Evolutionary conservation across 257 asterid genomes (phyloP).

Genomic region (Petunia axillaris): DNA sequence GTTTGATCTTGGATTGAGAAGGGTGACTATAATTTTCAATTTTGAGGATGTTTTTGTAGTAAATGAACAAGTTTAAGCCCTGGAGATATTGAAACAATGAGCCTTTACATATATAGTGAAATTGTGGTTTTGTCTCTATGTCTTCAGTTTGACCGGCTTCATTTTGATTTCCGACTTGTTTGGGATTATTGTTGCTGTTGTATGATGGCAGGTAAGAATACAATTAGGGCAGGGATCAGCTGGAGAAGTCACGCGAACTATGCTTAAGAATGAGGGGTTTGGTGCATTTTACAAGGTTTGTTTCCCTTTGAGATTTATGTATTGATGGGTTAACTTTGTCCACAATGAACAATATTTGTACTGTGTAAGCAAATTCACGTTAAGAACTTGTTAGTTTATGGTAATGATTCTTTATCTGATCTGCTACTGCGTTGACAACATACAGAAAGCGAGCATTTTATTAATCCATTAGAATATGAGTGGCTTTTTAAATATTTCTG

Average conservation of each 20-base stretch:
- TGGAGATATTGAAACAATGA: not conserved
- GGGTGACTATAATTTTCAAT: too few relatives aligned
- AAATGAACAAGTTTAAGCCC: not conserved
- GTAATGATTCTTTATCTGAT: too few relatives aligned
- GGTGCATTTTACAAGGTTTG: slow-evolving; percentile 90
- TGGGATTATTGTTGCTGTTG: not conserved
- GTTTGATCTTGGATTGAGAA: too few relatives aligned
- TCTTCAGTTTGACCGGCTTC: not conserved
- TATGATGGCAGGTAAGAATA: slow-evolving; percentile 72
- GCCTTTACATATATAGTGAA: not conserved
- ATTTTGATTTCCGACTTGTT: too few relatives aligned
- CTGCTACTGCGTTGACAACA: too few relatives aligned
- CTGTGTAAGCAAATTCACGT: too few relatives aligned
- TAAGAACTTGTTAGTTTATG: too few relatives aligned
- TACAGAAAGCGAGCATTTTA: not conserved
- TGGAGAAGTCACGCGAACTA: slow-evolving; percentile 55
- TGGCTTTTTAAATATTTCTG: not conserved
- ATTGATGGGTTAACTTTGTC: not conserved
- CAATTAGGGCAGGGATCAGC: slow-evolving; percentile 98
- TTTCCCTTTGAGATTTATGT: not conserved
- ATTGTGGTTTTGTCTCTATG: too few relatives aligned
- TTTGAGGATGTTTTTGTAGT: not conserved
- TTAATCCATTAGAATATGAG: not conserved
- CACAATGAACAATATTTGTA: not conserved
- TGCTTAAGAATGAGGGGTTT: slow-evolving; percentile 80